Percentiles rank a stretch among this genome's conserved stretches.
Evolutionary conservation across 495 filamentous ascomycete species (phyloP).

Genomic region (Penicillium desertorum): DNA sequence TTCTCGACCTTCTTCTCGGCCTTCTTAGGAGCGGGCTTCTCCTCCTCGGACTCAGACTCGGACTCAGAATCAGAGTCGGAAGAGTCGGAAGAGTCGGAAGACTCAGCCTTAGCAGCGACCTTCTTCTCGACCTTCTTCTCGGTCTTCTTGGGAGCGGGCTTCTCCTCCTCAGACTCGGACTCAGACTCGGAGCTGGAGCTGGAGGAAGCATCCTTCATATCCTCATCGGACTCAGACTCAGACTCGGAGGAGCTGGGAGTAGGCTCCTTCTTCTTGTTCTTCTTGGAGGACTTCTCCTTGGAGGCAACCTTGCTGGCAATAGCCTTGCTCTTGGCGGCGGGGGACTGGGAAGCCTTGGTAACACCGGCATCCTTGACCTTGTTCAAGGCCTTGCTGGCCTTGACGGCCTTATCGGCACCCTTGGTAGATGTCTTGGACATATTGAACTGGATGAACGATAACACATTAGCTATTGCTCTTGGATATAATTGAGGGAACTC

Average conservation of each 20-base stretch:
- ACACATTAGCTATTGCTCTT: slow-evolving; percentile 27
- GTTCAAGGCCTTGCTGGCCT: slow-evolving; percentile 50
- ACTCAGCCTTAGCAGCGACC: slow-evolving; percentile 31
- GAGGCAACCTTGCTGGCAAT: slow-evolving; percentile 44
- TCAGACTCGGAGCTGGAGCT: slow-evolving; percentile 34
- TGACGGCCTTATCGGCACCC: slow-evolving; percentile 49
- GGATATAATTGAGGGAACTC: neutral
- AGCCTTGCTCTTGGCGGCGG: slow-evolving; percentile 53
- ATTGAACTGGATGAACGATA: slow-evolving; percentile 29
- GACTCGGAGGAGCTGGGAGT: slow-evolving; percentile 50
- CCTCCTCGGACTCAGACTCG: slow-evolving; percentile 32
- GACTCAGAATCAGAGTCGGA: slow-evolving; percentile 41
- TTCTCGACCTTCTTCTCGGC: slow-evolving; percentile 24
- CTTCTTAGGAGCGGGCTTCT: slow-evolving; percentile 35
- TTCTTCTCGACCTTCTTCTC: slow-evolving; percentile 36
- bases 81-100: slow-evolving; percentile 36
- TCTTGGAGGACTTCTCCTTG: slow-evolving; percentile 42
- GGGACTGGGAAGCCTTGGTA: slow-evolving; percentile 49
- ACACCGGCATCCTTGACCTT: slow-evolving; percentile 56
- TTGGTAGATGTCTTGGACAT: slow-evolving; percentile 55
- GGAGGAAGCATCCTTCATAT: slow-evolving; percentile 36
- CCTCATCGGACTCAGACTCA: slow-evolving; percentile 44
- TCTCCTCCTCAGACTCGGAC: slow-evolving; percentile 34
- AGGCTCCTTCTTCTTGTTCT: slow-evolving; percentile 50
- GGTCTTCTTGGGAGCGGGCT: slow-evolving; percentile 36